Evolutionary conservation across 2,329 filamentous ascomycete genomes (phyloP), one percentile per base, ranked within the genome.

Genomic region (Cladosporium sp.): DNA sequence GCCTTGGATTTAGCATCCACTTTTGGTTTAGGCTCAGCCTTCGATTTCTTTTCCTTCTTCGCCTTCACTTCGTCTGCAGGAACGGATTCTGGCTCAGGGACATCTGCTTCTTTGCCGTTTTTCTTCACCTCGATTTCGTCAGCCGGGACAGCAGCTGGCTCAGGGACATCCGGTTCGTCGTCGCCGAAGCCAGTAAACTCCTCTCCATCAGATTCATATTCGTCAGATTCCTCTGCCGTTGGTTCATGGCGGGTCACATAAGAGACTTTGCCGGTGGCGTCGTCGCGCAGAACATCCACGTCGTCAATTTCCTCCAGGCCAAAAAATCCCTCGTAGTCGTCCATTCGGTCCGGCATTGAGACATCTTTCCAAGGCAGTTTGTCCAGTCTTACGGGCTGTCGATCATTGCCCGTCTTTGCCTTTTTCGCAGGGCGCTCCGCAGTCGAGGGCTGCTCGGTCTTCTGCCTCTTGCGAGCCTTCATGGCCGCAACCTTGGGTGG

Each of bases 281-380:
- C 61, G 19, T 77, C 72, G 56, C 79, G 81, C 40, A 95, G 75
- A n/a, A 98, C 78, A 31, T 95, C 87, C 1, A 98, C 88, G 48
- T 88, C 89, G 13, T 95, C 88, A 43, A 97, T 85, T 63, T 97
- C 91, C 64, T 98, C 90, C 1, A 98, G 73, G 0, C 88, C 90
- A 62, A 85, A 95, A 68, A 98, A 96, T 0, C 93, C 93, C 58
- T 95, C 90, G n/a, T 88, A 88, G 71, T 96, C 89, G 43, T 92
- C 84, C 61, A 91, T 77, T 65, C 86, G 83, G 64, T 91, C 87
- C 6, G 89, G 88, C 61, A 86, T 73, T 34, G 74, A 66, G 3
- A 93, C 82, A 16, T 82, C 75, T 56, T 78, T 80, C 83, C 83
- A 86, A 63, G 74, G 71, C 52, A 86, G 70, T 37, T 79, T 73